phyloP scores from a whole-genome alignment of 2,329 filamentous ascomycete species.

The Penicillium sp. region DNA sequence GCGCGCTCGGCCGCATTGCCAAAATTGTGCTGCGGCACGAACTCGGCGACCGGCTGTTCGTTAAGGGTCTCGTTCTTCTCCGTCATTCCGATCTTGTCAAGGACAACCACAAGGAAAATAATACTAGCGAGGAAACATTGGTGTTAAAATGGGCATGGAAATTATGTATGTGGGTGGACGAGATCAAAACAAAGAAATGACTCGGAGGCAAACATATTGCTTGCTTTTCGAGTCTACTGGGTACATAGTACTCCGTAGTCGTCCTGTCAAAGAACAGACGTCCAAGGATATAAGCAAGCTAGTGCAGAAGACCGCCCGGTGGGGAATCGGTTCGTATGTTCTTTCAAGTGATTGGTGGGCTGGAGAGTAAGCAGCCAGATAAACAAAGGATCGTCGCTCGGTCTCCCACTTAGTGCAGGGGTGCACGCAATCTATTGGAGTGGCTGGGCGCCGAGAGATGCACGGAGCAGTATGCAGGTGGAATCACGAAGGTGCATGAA shows the following conservation, averaged over 20 bases:
- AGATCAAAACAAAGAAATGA: background rate
- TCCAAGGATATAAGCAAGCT: background rate
- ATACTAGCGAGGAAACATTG: background rate
- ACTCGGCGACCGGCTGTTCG: conserved; percentile 8
- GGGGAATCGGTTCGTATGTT: background rate
- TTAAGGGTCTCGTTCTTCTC: conserved; percentile 10
- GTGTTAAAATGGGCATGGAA: background rate
- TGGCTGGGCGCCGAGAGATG: background rate
- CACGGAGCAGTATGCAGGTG: background rate
- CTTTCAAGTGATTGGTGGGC: background rate
- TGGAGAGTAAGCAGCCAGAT: background rate
- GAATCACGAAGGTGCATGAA: background rate
- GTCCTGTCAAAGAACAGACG: background rate
- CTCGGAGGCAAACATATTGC: background rate
- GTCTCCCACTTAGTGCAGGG: background rate
- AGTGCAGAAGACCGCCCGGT: background rate
- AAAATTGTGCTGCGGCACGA: conserved; percentile 24
- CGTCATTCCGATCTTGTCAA: background rate
- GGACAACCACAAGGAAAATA: background rate
- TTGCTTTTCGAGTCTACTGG: background rate
- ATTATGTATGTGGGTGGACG: background rate
- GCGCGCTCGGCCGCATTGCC: conserved; percentile 41
- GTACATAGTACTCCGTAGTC: background rate
- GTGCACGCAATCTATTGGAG: background rate
- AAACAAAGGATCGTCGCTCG: background rate